Conservation (phyloP, 2,329 filamentous ascomycete species). For the Pezizomycotina sp. region DNA sequence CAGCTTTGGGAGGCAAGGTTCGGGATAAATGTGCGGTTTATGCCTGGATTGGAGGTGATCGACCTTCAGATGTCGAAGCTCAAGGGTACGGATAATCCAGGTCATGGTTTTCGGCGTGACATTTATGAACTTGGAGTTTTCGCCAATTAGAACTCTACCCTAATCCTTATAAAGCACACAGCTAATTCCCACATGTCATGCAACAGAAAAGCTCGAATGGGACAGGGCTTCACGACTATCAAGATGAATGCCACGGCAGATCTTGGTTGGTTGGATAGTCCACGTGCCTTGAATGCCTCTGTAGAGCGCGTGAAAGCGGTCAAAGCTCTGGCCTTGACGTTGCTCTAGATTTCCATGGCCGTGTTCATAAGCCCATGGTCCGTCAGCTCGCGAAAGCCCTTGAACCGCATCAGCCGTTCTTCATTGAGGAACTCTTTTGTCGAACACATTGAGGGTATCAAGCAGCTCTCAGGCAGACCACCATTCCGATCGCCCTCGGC, state of each 20-base stretch:
- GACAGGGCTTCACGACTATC: constrained; percentile 48
- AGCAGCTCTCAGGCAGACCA: constrained; percentile 41
- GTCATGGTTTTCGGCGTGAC: too few relatives aligned
- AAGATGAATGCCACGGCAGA: constrained; percentile 74
- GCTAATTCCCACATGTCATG: too few relatives aligned
- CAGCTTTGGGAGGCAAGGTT: constrained; percentile 61
- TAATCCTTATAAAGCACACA: too few relatives aligned
- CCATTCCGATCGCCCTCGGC: constrained; percentile 52
- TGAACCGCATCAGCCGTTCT: constrained; percentile 53
- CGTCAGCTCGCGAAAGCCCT: constrained; percentile 54
- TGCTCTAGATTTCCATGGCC: constrained; percentile 62
- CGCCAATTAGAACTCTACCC: too few relatives aligned
- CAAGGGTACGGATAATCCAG: constrained; percentile 37
- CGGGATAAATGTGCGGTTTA: constrained; percentile 55
- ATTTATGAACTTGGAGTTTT: too few relatives aligned
- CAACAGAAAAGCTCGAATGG: constrained; percentile 38
- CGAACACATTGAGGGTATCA: constrained; percentile 52
- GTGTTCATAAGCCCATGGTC: constrained; percentile 64
- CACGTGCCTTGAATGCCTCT: constrained; percentile 43
- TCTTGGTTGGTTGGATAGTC: constrained; percentile 59
- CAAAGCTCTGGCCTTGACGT: constrained; percentile 52
- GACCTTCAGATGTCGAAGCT: constrained; percentile 47
- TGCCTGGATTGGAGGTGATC: constrained; percentile 62
- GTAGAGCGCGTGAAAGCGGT: constrained; percentile 53
- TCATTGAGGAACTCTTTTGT: constrained; percentile 58